Evolutionary conservation across 2,329 filamentous ascomycete species (phyloP).

Genomic region (Dryadomyces quercus-mongolicae): DNA sequence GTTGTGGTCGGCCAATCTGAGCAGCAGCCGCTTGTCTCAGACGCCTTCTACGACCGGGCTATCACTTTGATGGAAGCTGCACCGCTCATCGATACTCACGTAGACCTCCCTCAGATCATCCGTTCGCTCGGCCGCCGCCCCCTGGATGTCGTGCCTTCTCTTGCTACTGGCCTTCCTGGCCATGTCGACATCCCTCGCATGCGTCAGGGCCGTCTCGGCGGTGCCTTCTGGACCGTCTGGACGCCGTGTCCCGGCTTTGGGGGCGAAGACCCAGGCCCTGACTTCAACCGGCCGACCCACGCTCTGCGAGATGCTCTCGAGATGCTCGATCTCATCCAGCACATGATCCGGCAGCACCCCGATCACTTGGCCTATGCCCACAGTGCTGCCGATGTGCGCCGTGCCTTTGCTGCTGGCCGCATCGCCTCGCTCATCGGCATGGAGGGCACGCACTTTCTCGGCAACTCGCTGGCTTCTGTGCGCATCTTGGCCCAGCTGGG

Average conservation of each 20-base stretch:
- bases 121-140: background rate
- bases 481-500: constrained; percentile 14
- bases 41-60: background rate
- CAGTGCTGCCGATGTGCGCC: constrained; percentile 4
- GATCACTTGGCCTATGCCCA: background rate
- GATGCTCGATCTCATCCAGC: constrained; percentile 2
- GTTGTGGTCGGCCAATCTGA: background rate
- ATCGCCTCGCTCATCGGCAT: constrained; percentile 17
- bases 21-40: background rate
- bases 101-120: constrained; percentile 1
- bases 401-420: constrained; percentile 11
- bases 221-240: constrained; percentile 16
- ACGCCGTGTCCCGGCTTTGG: constrained; percentile 9
- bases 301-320: constrained; percentile 3
- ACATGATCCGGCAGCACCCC: background rate
- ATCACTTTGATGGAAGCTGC: background rate
- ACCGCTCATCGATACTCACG: constrained; percentile 1
- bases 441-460: constrained; percentile 15
- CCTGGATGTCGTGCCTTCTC: background rate
- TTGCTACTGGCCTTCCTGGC: background rate
- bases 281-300: constrained; percentile 1
- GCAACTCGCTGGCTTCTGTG: constrained; percentile 11
- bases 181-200: constrained; percentile 13
- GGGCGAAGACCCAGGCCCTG: constrained; percentile 10
- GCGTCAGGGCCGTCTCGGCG: constrained; percentile 12